Evolutionary conservation across 2,329 filamentous ascomycete genomes (phyloP).

Genomic region (Pseudogymnoascus pannorum): DNA sequence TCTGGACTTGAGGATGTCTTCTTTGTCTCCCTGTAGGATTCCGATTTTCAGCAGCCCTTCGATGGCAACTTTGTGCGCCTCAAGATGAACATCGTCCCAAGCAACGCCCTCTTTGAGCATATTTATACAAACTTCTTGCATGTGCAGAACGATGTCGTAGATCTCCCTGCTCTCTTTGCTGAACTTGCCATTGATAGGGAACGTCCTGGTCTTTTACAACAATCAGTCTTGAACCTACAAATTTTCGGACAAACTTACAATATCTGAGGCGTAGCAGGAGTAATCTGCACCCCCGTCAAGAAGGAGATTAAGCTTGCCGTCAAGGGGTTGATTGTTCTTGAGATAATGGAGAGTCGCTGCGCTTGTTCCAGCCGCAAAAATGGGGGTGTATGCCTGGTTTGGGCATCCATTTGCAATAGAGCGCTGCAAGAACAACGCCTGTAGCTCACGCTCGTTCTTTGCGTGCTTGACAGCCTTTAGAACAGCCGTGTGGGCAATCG

Average conservation of each 20-base stretch:
- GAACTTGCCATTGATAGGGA: conserved; percentile 70
- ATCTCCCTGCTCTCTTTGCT: conserved; percentile 63
- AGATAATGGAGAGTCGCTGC: conserved; percentile 86
- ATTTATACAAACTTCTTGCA: conserved; percentile 74
- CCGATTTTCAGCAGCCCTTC: conserved; percentile 69
- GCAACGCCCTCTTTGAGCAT: conserved; percentile 64
- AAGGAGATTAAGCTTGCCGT: conserved; percentile 69
- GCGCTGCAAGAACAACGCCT: conserved; percentile 69
- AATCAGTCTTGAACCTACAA: conserved; percentile 32
- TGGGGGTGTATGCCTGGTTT: conserved; percentile 81
- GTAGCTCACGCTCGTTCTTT: conserved; percentile 73
- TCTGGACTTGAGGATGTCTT: conserved; percentile 68
- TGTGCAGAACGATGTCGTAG: conserved; percentile 76
- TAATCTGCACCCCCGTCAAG: conserved; percentile 79
- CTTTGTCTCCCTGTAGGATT: conserved; percentile 59
- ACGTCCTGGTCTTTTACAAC: conserved; percentile 69
- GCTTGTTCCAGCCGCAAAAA: conserved; percentile 72
- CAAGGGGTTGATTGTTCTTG: conserved; percentile 63
- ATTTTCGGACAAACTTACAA: conserved; percentile 37
- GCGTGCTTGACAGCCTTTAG: conserved; percentile 55
- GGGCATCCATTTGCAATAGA: conserved; percentile 70
- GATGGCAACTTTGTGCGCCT: conserved; percentile 76
- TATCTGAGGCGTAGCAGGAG: conserved; percentile 63
- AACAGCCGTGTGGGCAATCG: conserved; percentile 57
- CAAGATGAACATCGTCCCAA: conserved; percentile 76